Evolutionary conservation across 2,329 filamentous ascomycete species (phyloP).

Genomic region (Aspergillus felis): DNA sequence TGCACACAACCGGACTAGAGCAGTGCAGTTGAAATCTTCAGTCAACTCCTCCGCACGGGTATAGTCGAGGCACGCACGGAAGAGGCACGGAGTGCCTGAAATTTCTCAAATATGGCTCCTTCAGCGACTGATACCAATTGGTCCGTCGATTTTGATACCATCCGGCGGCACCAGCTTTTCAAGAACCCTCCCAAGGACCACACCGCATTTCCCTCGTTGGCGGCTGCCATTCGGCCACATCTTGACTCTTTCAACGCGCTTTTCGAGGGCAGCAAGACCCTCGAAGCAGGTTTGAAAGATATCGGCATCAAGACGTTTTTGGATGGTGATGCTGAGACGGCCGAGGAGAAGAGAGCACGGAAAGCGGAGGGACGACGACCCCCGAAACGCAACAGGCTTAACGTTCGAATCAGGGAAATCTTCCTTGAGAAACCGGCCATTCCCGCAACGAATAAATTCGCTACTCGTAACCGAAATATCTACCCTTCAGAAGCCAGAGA

Average conservation of each 20-base stretch:
- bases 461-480: slow-evolving; percentile 74
- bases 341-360: slow-evolving; percentile 34
- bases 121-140: slow-evolving; percentile 65
- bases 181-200: slow-evolving; percentile 80
- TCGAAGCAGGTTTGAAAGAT: slow-evolving; percentile 75
- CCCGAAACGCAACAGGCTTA: slow-evolving; percentile 66
- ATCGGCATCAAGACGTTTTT: slow-evolving; percentile 87
- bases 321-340: slow-evolving; percentile 62
- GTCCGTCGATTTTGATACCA: slow-evolving; percentile 80
- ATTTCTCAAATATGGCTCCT: slow-evolving; percentile 46
- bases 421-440: slow-evolving; percentile 77
- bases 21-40: slow-evolving; percentile 14
- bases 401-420: slow-evolving; percentile 74
- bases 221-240: slow-evolving; percentile 83
- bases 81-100: not conserved
- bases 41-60: slow-evolving; percentile 11
- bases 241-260: slow-evolving; percentile 94
- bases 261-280: slow-evolving; percentile 67
- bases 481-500: slow-evolving; percentile 91
- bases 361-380: slow-evolving; percentile 54
- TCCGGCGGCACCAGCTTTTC: slow-evolving; percentile 85
- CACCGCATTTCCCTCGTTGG: slow-evolving; percentile 81
- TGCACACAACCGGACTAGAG: slow-evolving; percentile 1
- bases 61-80: slow-evolving; percentile 1
- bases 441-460: slow-evolving; percentile 78